Evolutionary conservation across 495 filamentous ascomycete species (phyloP).

Genomic region (Penicillium subrubescens): DNA sequence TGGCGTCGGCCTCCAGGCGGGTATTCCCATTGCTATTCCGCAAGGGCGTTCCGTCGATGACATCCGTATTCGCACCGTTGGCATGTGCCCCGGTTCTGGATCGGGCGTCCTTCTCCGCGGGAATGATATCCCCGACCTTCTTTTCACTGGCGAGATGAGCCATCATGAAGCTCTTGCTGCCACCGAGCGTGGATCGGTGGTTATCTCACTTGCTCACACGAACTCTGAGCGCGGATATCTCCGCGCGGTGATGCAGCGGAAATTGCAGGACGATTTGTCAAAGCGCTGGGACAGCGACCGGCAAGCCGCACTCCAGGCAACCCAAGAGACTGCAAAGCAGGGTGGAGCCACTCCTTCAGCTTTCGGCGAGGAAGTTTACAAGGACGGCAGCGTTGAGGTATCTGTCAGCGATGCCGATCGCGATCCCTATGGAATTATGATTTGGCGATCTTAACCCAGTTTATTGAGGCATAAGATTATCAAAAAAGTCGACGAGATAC

Average conservation of each 20-base stretch:
- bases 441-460: conserved; percentile 37
- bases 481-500: neutral
- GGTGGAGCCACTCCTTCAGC: conserved; percentile 24
- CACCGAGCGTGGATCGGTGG: conserved; percentile 82
- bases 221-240: conserved; percentile 88
- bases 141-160: conserved; percentile 90
- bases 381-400: conserved; percentile 60
- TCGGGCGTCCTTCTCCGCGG: conserved; percentile 67
- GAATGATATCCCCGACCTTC: conserved; percentile 64
- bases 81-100: conserved; percentile 85
- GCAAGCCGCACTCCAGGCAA: conserved; percentile 33
- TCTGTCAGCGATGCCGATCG: conserved; percentile 75
- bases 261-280: conserved; percentile 59
- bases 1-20: conserved; percentile 63
- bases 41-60: conserved; percentile 54
- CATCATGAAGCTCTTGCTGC: conserved; percentile 89
- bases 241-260: conserved; percentile 64
- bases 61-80: conserved; percentile 59
- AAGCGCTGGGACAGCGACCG: conserved; percentile 54
- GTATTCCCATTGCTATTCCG: conserved; percentile 70
- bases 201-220: conserved; percentile 85
- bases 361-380: conserved; percentile 46
- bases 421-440: conserved; percentile 75
- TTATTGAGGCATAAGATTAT: neutral
- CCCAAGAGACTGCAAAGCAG: conserved; percentile 33